Evolutionary conservation across 208 protist genomes (phyloP).

Genomic region (Acanthamoeba triangularis): DNA sequence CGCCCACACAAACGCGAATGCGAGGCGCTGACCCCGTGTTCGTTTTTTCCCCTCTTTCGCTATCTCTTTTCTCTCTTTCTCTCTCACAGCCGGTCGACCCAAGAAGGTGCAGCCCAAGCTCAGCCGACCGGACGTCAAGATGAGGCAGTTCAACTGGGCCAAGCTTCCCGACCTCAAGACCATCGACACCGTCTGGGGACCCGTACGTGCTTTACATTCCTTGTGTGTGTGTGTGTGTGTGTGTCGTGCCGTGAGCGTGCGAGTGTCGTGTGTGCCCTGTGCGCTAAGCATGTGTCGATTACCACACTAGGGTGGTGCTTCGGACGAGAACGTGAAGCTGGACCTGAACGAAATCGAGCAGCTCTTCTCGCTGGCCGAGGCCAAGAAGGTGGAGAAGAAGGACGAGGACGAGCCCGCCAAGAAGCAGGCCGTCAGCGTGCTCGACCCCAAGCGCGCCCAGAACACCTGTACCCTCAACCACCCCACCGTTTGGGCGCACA

Average conservation of each 20-base stretch:
- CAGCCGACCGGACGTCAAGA: neutral
- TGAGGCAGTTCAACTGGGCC: constrained; percentile 67
- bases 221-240: neutral
- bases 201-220: neutral
- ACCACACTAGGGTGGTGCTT: neutral
- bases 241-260: neutral
- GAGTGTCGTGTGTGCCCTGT: neutral
- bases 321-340: constrained; percentile 36
- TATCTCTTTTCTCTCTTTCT: neutral
- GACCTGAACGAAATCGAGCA: constrained; percentile 23
- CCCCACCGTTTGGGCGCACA: neutral
- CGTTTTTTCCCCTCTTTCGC: neutral
- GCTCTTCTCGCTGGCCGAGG: constrained; percentile 29
- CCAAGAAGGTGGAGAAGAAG: constrained; percentile 41
- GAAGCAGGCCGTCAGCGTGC: constrained; percentile 29
- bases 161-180: constrained; percentile 50
- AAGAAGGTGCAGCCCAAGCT: constrained; percentile 28
- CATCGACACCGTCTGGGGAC: constrained; percentile 43
- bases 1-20: too few species aligned
- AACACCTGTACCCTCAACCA: neutral
- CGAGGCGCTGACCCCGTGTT: too few species aligned
- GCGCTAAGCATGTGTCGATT: neutral
- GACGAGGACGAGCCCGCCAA: constrained; percentile 33
- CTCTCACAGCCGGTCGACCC: neutral
- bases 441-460: constrained; percentile 25